These are phyloP conservation scores for Alternaria postmessia DNA, from an alignment of 2,329 filamentous ascomycete genomes.

Conservation along the genomic window DNA sequence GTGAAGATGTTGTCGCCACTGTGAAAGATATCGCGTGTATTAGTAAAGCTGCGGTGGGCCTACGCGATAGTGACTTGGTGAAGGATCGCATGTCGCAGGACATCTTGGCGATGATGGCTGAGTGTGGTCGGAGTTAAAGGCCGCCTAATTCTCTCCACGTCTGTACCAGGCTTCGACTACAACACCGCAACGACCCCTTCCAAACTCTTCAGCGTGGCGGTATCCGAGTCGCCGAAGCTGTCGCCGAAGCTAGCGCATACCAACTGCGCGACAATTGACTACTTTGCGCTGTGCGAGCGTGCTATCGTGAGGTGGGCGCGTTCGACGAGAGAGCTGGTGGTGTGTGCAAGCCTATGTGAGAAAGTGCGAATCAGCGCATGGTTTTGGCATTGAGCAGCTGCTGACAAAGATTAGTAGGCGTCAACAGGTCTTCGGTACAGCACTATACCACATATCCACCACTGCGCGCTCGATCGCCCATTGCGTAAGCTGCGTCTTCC, in stretches of 20 bases:
- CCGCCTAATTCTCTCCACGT: conserved; percentile 22
- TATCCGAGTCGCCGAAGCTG: conserved; percentile 15
- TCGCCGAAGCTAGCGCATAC: conserved; percentile 18
- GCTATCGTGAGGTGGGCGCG: conserved; percentile 11
- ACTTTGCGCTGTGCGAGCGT: background rate
- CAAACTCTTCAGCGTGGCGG: background rate
- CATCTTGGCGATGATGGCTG: conserved; percentile 17
- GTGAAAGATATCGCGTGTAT: conserved; percentile 23
- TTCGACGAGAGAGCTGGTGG: conserved; percentile 7
- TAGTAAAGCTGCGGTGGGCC: conserved; percentile 12
- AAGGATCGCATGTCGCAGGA: conserved; percentile 6
- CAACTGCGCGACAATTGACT: background rate
- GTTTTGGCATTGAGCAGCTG: background rate
- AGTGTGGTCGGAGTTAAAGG: conserved; percentile 30
- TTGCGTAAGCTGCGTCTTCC: background rate
- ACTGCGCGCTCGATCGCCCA: background rate
- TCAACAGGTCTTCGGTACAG: background rate
- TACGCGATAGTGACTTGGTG: conserved; percentile 13
- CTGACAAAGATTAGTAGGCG: conserved; percentile 9
- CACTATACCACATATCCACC: background rate
- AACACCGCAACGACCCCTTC: conserved; percentile 3
- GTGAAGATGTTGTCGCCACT: background rate
- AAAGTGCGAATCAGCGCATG: conserved; percentile 12
- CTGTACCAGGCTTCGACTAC: conserved; percentile 9
- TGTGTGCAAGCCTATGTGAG: conserved; percentile 5